phyloP scores from a whole-genome alignment of 768 basidiomycete species.

The Tricholoma terreum region DNA sequence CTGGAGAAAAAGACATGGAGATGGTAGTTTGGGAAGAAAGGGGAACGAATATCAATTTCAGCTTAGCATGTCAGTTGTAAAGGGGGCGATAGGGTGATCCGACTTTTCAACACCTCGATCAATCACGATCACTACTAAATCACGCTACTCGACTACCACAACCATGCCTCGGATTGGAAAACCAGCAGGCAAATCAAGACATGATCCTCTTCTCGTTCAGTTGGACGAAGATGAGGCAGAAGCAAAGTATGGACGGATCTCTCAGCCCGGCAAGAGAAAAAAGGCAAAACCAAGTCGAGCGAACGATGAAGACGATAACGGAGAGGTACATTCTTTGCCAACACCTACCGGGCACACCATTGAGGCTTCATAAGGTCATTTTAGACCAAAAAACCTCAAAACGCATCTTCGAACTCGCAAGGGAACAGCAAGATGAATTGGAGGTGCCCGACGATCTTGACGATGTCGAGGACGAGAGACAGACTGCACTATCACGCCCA shows the following conservation, averaged over 20 bases:
- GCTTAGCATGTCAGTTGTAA: constrained; percentile 2
- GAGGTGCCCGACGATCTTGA: constrained; percentile 60
- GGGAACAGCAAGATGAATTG: constrained; percentile 90
- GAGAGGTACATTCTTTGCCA: constrained; percentile 43
- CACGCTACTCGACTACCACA: not conserved
- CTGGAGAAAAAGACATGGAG: constrained; percentile 25
- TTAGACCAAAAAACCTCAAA: constrained; percentile 80
- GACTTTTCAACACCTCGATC: constrained; percentile 8
- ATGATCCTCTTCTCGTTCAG: constrained; percentile 86
- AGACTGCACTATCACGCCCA: constrained; percentile 29
- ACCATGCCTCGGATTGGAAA: constrained; percentile 68
- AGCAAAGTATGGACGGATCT: constrained; percentile 75
- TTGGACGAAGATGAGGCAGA: constrained; percentile 74
- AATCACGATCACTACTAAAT: not conserved
- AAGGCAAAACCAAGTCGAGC: constrained; percentile 46
- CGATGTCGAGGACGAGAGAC: constrained; percentile 38
- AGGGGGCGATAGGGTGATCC: not conserved
- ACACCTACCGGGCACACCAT: constrained; percentile 2
- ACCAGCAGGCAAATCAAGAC: constrained; percentile 56
- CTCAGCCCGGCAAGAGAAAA: constrained; percentile 72
- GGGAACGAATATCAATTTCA: constrained; percentile 6
- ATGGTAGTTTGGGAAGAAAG: constrained; percentile 16
- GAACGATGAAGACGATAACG: constrained; percentile 52
- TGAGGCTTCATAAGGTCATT: constrained; percentile 46
- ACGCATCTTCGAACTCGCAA: constrained; percentile 89